Evolutionary conservation across 352 stramenopile genomes (phyloP), one percentile per base, ranked within the genome.

Genomic region (Peronospora destructor): DNA sequence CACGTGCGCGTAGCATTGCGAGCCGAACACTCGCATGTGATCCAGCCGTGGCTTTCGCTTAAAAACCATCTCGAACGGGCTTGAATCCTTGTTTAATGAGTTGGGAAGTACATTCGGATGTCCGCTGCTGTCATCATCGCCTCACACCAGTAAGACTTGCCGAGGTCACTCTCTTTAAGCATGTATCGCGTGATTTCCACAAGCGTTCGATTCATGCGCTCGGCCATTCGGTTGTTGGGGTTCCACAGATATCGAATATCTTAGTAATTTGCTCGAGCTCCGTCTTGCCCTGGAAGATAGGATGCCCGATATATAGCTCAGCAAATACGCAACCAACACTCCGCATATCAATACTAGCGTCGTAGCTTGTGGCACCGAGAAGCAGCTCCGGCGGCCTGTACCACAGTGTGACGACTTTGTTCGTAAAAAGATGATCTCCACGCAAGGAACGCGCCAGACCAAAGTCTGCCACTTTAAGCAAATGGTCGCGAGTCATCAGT

Each of bases 331-430:
- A 94, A 0, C 92, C 94, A 37, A 98, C 95, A 29, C 92, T 96
- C 91, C 93, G 98, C 71, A 96, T 95, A 61, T 98, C 94, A 34
- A 98, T 95, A 30, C 74, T 95, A 6, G 81, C 79, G 30, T 94
- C 85, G 63, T 98, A 98, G 45, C 72, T 85, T 1, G 90, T 97
- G n/a, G 78, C 90, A 6, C 93, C 90, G 9, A 98, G 73, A 17
- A 98, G 66, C 3, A 98, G 75, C 66, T 98, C 94, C 0, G 94
- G 94, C 3, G 91, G 79, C 0, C 94, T 77, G 56, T 98, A 98
- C 94, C 94, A 98, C 7, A 96, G 65, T 25, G 94, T 98, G 10
- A 97, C 92, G 2, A 98, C 94, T 53, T 98, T 98, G 81, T 98
- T 97, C 9, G 91, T 97, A 49, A 92, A 94, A 6, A 89, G 62